phyloP scores from a whole-genome alignment of 768 basidiomycete species.

The Suillus occidentalis region DNA sequence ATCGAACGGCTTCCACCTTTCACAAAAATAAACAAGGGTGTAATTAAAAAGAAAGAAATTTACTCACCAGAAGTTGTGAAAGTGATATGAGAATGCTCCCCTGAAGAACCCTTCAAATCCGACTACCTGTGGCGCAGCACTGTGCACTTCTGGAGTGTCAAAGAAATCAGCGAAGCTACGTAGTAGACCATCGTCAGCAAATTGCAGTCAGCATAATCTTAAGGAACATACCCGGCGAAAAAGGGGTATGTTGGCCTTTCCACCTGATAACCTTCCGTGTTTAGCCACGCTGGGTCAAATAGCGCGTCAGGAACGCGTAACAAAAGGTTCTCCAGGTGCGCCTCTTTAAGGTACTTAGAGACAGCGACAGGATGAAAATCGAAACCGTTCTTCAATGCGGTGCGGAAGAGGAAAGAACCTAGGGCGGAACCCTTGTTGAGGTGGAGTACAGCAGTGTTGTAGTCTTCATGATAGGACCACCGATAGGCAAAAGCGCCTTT shows the following conservation, averaged over 20 bases:
- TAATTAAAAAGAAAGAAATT: background rate
- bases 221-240: constrained; percentile 67
- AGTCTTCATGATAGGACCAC: constrained; percentile 89
- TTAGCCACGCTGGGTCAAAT: constrained; percentile 94
- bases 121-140: constrained; percentile 77
- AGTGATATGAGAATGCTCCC: constrained; percentile 92
- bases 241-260: constrained; percentile 93
- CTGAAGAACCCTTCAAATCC: constrained; percentile 92
- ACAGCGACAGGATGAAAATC: constrained; percentile 97
- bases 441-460: constrained; percentile 90
- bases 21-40: constrained; percentile 1
- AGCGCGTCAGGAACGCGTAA: constrained; percentile 86
- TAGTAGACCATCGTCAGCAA: background rate
- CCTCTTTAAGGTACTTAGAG: constrained; percentile 80
- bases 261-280: constrained; percentile 84
- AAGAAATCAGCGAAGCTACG: constrained; percentile 82
- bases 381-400: constrained; percentile 85
- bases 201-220: constrained; percentile 1
- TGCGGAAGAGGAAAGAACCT: constrained; percentile 88
- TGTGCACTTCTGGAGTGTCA: constrained; percentile 64
- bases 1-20: constrained; percentile 95
- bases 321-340: constrained; percentile 72
- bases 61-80: constrained; percentile 85
- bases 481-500: constrained; percentile 92
- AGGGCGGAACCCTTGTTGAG: constrained; percentile 89